Percentiles rank a stretch among this genome's conserved stretches.
These are phyloP conservation scores for Climacium dendroides DNA, from an alignment of 225 moss, liverwort and hornwort species.

Conservation along the genomic window DNA sequence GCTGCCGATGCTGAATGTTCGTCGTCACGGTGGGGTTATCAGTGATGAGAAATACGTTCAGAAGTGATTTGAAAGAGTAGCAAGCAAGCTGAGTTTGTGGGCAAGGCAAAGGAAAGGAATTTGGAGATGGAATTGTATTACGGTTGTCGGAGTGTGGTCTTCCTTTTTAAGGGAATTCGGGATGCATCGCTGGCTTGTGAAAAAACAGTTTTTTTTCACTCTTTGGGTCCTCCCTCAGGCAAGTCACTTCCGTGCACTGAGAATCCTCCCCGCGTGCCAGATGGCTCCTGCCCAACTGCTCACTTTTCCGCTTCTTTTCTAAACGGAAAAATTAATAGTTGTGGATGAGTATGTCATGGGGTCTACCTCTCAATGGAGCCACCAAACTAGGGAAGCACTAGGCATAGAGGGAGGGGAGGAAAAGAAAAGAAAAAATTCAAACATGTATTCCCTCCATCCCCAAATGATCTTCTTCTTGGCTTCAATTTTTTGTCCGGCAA, in stretches of 20 bases:
- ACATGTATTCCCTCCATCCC: too few relatives aligned
- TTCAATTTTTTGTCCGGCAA: too few relatives aligned
- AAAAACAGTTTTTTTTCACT: not conserved
- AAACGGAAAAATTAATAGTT: not conserved
- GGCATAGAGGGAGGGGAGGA: rapidly evolving
- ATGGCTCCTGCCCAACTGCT: not conserved
- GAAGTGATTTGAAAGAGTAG: not conserved
- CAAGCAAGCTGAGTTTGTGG: not conserved
- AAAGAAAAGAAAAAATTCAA: not conserved
- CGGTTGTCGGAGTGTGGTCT: not conserved
- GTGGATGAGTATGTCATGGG: not conserved
- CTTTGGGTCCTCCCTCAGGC: not conserved
- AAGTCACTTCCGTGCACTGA: not conserved
- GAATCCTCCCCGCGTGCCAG: not conserved
- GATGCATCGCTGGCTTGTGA: not conserved
- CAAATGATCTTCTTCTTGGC: too few relatives aligned
- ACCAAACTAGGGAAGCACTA: not conserved
- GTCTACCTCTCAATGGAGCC: not conserved
- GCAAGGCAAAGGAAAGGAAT: not conserved
- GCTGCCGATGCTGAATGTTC: not conserved
- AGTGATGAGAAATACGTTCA: not conserved
- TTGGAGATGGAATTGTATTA: not conserved
- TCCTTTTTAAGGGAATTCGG: not conserved
- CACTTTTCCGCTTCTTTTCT: not conserved
- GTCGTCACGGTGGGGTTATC: not conserved